These are phyloP conservation scores for Limonomyces culmigenus DNA, from an alignment of 1,284 basidiomycete species.

Conservation along the genomic window DNA sequence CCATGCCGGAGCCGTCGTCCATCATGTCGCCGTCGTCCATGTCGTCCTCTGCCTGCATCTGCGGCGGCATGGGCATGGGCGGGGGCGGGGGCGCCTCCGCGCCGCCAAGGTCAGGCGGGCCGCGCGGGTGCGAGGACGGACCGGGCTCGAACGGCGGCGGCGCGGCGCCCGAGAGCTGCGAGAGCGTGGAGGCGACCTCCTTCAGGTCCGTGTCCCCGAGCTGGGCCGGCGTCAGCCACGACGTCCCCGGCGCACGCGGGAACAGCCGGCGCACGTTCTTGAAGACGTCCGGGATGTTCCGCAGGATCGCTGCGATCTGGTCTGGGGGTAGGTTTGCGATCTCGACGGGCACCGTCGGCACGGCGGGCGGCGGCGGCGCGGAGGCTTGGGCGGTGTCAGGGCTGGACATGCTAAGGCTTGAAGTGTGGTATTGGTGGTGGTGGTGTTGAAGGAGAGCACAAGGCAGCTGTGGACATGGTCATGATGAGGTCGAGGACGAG, in stretches of 20 bases:
- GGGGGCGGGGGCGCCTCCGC: conserved; percentile 29
- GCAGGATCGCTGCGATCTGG: background rate
- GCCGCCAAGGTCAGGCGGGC: conserved; percentile 47
- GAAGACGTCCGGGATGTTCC: background rate
- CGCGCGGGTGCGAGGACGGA: conserved; percentile 57
- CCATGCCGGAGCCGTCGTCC: conserved; percentile 7
- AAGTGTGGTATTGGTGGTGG: too few species aligned
- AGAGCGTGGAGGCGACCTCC: conserved; percentile 42
- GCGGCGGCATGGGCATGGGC: conserved; percentile 4
- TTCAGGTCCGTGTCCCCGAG: conserved; percentile 25
- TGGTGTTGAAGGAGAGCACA: too few species aligned
- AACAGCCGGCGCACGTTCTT: too few species aligned
- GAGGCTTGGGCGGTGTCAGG: too few species aligned
- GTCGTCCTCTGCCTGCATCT: conserved; percentile 18
- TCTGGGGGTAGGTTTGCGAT: background rate
- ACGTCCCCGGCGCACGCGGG: too few species aligned
- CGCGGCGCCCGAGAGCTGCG: conserved; percentile 41
- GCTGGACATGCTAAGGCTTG: too few species aligned
- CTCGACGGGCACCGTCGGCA: background rate
- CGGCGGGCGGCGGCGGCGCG: too few species aligned
- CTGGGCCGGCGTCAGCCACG: conserved; percentile 12
- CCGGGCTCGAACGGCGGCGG: conserved; percentile 30
- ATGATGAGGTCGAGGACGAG: too few species aligned
- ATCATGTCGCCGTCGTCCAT: conserved; percentile 14
- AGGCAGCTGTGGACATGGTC: too few species aligned